phyloP scores from a whole-genome alignment of 2,329 filamentous ascomycete genomes.

The Botrytis squamosa region DNA sequence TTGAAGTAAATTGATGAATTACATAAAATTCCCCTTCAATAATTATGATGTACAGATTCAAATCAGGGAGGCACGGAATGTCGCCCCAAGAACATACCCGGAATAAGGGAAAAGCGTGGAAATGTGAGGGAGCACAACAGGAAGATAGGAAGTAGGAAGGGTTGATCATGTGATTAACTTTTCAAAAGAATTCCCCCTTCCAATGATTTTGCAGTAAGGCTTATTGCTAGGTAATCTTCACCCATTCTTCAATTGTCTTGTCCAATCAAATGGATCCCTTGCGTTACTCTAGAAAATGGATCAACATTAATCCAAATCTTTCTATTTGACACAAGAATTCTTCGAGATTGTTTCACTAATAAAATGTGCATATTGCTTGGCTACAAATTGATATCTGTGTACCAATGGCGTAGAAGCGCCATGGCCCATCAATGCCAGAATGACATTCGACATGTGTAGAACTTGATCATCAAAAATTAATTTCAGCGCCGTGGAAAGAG shows the following conservation, averaged over 20 bases:
- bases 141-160: conserved; percentile 21
- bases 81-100: conserved; percentile 13
- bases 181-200: conserved; percentile 4
- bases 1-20: background rate
- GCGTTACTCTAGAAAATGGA: conserved; percentile 19
- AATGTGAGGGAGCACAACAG: conserved; percentile 24
- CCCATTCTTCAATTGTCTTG: background rate
- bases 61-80: conserved; percentile 14
- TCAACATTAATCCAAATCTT: conserved; percentile 13
- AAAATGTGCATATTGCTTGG: conserved; percentile 19
- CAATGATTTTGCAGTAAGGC: conserved; percentile 14
- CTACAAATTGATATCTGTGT: conserved; percentile 9
- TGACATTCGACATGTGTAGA: conserved; percentile 17
- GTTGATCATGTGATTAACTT: conserved; percentile 27
- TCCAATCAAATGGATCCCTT: conserved; percentile 18
- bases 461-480: background rate
- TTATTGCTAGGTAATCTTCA: background rate
- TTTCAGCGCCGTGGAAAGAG: conserved; percentile 11
- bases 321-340: conserved; percentile 17
- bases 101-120: conserved; percentile 25
- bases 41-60: conserved; percentile 4
- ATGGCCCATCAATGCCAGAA: conserved; percentile 16
- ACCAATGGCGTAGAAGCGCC: conserved; percentile 18
- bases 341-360: conserved; percentile 20
- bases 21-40: background rate